Evolutionary conservation across 2,329 filamentous ascomycete species (phyloP).

Genomic region (Chrysoporthe puriensis): DNA sequence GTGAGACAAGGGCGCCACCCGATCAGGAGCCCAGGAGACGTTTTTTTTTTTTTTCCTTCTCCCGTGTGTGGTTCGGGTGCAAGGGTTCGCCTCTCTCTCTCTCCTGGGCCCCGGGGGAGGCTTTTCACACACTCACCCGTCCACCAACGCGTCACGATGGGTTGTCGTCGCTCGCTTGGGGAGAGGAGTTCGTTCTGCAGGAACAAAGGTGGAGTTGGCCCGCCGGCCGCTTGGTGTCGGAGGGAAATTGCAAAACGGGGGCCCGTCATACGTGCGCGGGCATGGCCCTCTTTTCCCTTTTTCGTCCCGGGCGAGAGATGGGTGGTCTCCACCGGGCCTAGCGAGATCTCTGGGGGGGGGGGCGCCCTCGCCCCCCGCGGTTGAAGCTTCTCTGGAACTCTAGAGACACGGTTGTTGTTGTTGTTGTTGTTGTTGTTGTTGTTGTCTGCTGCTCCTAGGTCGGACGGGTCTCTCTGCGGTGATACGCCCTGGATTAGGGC

Average conservation of each 20-base stretch:
- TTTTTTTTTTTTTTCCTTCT: neutral
- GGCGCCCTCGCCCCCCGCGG: neutral
- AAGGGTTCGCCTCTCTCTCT: neutral
- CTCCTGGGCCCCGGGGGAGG: neutral
- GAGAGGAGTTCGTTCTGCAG: neutral
- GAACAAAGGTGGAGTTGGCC: conserved; percentile 16
- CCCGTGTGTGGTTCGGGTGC: neutral
- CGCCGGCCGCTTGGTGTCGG: conserved; percentile 1
- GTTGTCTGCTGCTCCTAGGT: too few relatives aligned
- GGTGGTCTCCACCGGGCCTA: neutral
- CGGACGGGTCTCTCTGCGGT: neutral
- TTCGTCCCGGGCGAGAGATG: neutral
- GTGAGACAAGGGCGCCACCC: neutral
- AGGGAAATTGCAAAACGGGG: conserved; percentile 25
- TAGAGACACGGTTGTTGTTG: neutral
- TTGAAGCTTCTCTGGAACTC: conserved; percentile 5
- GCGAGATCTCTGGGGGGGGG: neutral
- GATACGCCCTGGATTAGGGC: neutral
- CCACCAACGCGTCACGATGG: conserved; percentile 2
- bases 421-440: neutral
- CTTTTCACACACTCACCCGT: too few relatives aligned
- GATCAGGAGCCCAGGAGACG: neutral
- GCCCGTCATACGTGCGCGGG: conserved; percentile 13
- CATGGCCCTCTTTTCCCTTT: conserved; percentile 5
- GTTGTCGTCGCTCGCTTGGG: neutral